A percentile compares a stretch with the other conserved stretches of the same genome.
Conservation (phyloP, 192 early-diverging fungal species). For the Coemansia brasiliensis region DNA sequence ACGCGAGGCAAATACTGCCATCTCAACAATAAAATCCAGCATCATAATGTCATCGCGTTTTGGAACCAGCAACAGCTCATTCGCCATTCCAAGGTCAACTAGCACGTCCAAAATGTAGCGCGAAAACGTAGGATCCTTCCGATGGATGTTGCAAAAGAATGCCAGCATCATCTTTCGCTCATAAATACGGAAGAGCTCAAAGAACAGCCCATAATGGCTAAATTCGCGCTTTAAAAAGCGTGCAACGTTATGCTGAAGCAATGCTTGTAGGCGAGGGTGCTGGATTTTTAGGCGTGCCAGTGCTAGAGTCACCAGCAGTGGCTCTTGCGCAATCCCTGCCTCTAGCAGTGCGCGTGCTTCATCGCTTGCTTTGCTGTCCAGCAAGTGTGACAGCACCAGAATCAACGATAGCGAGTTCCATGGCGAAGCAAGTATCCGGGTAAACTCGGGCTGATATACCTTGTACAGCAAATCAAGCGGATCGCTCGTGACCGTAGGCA, state of each 20-base stretch:
- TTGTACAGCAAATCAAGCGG: constrained; percentile 52
- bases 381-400: constrained; percentile 45
- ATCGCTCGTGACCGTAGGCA: constrained; percentile 39
- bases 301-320: constrained; percentile 49
- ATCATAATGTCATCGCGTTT: constrained; percentile 56
- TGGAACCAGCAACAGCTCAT: constrained; percentile 43
- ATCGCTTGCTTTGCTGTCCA: constrained; percentile 49
- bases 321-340: constrained; percentile 43
- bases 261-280: constrained; percentile 53
- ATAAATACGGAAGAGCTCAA: constrained; percentile 55
- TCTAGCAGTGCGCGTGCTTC: constrained; percentile 46
- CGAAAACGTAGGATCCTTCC: constrained; percentile 41
- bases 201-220: constrained; percentile 36
- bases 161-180: constrained; percentile 53
- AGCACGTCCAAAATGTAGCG: constrained; percentile 43
- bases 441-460: constrained; percentile 43
- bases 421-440: constrained; percentile 45
- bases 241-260: constrained; percentile 51
- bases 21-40: constrained; percentile 55
- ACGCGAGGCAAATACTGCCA: constrained; percentile 53
- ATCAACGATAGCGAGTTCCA: constrained; percentile 58
- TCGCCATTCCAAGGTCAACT: constrained; percentile 44
- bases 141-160: constrained; percentile 53
- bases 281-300: constrained; percentile 54
- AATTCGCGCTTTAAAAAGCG: constrained; percentile 52